A percentile compares a stretch with the other conserved stretches of the same genome.
Evolutionary conservation across 176 grass and related monocot genomes (phyloP).

Genomic region (Carex littledalei): DNA sequence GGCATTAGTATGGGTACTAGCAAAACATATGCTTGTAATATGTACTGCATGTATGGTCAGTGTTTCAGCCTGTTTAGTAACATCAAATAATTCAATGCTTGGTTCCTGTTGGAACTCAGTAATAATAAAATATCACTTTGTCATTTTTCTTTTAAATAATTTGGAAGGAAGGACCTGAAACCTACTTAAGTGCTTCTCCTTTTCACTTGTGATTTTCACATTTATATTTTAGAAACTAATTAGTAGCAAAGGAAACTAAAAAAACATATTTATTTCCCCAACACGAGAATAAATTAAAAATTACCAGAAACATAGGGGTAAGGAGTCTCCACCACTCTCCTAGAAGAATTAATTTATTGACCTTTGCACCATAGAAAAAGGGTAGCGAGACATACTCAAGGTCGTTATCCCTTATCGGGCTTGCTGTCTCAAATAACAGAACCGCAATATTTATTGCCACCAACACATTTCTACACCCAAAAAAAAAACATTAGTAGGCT

Average conservation of each 20-base stretch:
- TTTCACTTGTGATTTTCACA: not conserved
- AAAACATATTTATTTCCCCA: not conserved
- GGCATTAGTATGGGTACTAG: not conserved
- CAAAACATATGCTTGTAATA: not conserved
- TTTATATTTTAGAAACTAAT: not conserved
- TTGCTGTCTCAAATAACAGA: conserved; percentile 77
- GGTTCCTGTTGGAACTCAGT: not conserved
- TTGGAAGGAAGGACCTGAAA: not conserved
- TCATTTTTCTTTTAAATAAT: not conserved
- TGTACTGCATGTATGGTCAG: not conserved
- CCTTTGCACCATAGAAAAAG: conserved; percentile 72
- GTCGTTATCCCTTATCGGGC: conserved; percentile 55
- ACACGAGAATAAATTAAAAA: not conserved
- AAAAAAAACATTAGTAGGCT: not conserved
- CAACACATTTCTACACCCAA: conserved; percentile 61
- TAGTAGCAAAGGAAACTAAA: not conserved
- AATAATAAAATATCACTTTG: not conserved
- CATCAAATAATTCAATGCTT: not conserved
- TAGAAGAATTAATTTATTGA: conserved; percentile 69
- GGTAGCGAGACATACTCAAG: conserved; percentile 60
- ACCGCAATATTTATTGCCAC: conserved; percentile 80
- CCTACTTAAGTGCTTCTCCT: not conserved
- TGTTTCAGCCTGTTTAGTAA: not conserved
- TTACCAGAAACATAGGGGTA: conserved; percentile 87
- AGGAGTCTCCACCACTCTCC: conserved; percentile 86